Conservation (phyloP, 768 basidiomycete genomes). For the Ramaria sp. region DNA sequence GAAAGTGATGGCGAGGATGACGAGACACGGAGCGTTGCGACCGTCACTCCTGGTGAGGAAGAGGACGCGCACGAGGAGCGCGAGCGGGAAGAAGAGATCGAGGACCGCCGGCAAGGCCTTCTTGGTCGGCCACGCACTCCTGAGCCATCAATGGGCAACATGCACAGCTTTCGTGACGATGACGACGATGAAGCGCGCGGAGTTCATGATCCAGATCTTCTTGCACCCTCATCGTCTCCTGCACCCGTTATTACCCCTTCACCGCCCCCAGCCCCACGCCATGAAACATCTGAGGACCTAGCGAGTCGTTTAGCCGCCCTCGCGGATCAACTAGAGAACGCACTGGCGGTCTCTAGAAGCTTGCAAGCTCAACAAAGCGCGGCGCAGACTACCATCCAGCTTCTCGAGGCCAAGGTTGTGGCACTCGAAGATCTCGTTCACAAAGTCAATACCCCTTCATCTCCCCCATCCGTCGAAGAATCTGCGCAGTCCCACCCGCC, state of each 20-base stretch:
- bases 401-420: slow-evolving; percentile 57
- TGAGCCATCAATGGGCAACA: slow-evolving; percentile 57
- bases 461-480: not conserved
- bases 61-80: slow-evolving; percentile 19
- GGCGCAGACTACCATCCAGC: slow-evolving; percentile 64
- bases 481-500: not conserved
- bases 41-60: slow-evolving; percentile 37
- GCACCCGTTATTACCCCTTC: slow-evolving; percentile 23
- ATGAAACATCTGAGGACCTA: slow-evolving; percentile 20
- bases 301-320: slow-evolving; percentile 50
- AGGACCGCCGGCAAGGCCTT: slow-evolving; percentile 48
- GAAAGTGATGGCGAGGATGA: slow-evolving; percentile 45
- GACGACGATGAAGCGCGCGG: slow-evolving; percentile 29
- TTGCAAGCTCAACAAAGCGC: slow-evolving; percentile 70
- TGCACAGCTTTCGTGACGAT: slow-evolving; percentile 26
- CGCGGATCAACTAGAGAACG: slow-evolving; percentile 63
- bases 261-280: not conserved
- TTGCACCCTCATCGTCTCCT: slow-evolving; percentile 16
- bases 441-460: slow-evolving; percentile 3
- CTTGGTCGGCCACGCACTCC: slow-evolving; percentile 72
- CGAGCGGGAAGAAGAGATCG: slow-evolving; percentile 65
- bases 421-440: slow-evolving; percentile 30
- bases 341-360: slow-evolving; percentile 58
- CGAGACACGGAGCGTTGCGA: slow-evolving; percentile 61
- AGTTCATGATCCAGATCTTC: not conserved